Percentiles rank a stretch among this genome's conserved stretches.
These are phyloP conservation scores for Catunica adiposa DNA, from an alignment of 2,329 filamentous ascomycete genomes.

Conservation along the genomic window DNA sequence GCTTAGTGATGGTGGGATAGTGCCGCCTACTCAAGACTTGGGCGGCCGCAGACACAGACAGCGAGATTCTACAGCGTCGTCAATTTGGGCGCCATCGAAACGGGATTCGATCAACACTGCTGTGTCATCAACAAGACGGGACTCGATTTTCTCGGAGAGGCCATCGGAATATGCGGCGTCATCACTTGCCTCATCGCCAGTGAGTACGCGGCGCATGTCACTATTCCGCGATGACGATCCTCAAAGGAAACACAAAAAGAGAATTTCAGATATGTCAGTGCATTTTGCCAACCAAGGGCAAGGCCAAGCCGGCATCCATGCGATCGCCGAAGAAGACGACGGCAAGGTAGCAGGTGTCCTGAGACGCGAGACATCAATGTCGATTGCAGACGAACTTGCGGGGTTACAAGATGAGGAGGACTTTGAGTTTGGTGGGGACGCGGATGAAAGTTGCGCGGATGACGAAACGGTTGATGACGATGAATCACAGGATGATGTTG, in stretches of 20 bases:
- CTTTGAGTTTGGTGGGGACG: conserved; percentile 16
- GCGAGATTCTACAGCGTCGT: conserved; percentile 34
- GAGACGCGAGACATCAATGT: conserved; percentile 8
- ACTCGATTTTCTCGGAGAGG: conserved; percentile 42
- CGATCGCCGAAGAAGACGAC: conserved; percentile 26
- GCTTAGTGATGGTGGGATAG: background rate
- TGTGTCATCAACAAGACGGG: conserved; percentile 34
- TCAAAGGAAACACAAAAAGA: conserved; percentile 9
- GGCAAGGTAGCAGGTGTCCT: conserved; percentile 9
- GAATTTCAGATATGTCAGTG: conserved; percentile 11
- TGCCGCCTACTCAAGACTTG: conserved; percentile 3
- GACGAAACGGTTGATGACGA: conserved; percentile 22
- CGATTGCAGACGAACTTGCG: conserved; percentile 14
- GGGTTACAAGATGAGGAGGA: conserved; percentile 13
- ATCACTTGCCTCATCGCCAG: conserved; percentile 68
- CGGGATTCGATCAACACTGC: conserved; percentile 18
- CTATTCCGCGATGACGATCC: conserved; percentile 12
- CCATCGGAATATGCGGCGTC: conserved; percentile 50
- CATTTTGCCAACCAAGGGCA: conserved; percentile 3
- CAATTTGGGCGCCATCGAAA: conserved; percentile 4
- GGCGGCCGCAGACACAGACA: conserved; percentile 24
- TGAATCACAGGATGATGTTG: conserved; percentile 22
- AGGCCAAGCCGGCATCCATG: conserved; percentile 18
- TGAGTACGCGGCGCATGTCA: conserved; percentile 28
- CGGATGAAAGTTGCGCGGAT: conserved; percentile 18